Base-by-base conservation (phyloP, 495 filamentous ascomycete species). In the Coniosporium apollinis region DNA sequence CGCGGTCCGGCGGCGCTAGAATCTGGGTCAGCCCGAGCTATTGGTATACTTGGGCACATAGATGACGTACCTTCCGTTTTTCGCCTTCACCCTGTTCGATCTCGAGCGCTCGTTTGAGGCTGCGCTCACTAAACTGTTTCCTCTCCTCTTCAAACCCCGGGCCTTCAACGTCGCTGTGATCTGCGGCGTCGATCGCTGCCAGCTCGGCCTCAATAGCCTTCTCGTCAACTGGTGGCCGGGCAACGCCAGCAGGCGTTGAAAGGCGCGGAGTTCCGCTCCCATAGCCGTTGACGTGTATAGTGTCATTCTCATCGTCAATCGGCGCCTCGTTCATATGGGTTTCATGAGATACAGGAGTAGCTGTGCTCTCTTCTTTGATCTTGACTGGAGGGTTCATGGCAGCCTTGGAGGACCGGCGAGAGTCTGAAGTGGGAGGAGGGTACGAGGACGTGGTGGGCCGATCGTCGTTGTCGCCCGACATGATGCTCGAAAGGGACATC, bases 401-500 rank as follows among this genome's bases (percentile, higher is more conserved):
- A 3, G 28, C n/a, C 17, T 16, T n/a, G n/a, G 28, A 30, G 28
- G 28, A 30, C 3, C n/a, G 28, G 10, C 17, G 28, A 11, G 28
- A 16, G 28, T 30, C n/a, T 14, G 28, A 30, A 16, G 13, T n/a
- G 4, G 28, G 28, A 10, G 13, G 28, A 11, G 28, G 28, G 10
- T 30, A 16, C 28, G 28, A n/a, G 28, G 13, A 16, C n/a, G 28
- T 10, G 4, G 28, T n/a, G 3, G 28, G 29, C 3, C 19, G 34
- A n/a, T n/a, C n/a, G n/a, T n/a, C n/a, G n/a, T 26, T 8, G 24
- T 8, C 9, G 24, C 24, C 24, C 36, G 36, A 38, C 20, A 93
- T 69, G 37, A 93, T 91, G 50, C 79, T 89, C 21, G 82, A 83
- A 45, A 93, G 83, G 2, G 82, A 82, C 84, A 93, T 93, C 10